These are phyloP conservation scores for Rhododendron ferrugineum DNA, from an alignment of 148 eudicot species.

Conservation along the genomic window DNA sequence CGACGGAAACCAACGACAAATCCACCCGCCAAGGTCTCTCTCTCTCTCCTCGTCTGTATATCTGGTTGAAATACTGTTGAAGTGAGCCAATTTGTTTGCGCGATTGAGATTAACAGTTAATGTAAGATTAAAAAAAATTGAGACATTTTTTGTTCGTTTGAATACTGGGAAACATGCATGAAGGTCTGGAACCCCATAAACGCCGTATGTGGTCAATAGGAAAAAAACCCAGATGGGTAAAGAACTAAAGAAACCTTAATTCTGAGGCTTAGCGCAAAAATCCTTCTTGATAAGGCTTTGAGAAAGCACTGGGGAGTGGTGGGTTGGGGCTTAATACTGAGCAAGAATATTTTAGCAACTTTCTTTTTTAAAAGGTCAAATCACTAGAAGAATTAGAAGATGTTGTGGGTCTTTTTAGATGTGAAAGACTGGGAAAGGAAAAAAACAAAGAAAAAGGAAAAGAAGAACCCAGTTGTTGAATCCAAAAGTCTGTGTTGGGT, in stretches of 20 bases:
- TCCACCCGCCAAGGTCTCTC: neutral
- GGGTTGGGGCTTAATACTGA: neutral
- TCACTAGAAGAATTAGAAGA: slow-evolving; percentile 2
- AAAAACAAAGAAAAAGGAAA: neutral
- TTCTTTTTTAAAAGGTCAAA: slow-evolving; percentile 8
- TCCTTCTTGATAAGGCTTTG: neutral
- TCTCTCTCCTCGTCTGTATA: neutral
- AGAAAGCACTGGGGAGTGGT: neutral
- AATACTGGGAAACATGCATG: too few species aligned
- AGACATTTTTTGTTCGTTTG: too few species aligned
- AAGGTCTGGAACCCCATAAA: neutral
- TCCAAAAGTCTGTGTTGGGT: neutral
- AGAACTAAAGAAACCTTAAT: slow-evolving; percentile 5
- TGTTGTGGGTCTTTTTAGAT: neutral
- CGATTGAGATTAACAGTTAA: too few species aligned
- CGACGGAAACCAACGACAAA: neutral
- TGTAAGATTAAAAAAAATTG: too few species aligned
- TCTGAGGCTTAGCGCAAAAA: neutral
- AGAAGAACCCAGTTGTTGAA: neutral
- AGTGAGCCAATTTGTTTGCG: too few species aligned
- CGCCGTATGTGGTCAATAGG: neutral
- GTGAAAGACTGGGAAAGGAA: neutral
- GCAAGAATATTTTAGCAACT: neutral
- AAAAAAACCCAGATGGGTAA: neutral
- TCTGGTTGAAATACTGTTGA: too few species aligned